Base-by-base conservation (phyloP, 2,329 filamentous ascomycete species). In the Alternaria ethzedia region DNA sequence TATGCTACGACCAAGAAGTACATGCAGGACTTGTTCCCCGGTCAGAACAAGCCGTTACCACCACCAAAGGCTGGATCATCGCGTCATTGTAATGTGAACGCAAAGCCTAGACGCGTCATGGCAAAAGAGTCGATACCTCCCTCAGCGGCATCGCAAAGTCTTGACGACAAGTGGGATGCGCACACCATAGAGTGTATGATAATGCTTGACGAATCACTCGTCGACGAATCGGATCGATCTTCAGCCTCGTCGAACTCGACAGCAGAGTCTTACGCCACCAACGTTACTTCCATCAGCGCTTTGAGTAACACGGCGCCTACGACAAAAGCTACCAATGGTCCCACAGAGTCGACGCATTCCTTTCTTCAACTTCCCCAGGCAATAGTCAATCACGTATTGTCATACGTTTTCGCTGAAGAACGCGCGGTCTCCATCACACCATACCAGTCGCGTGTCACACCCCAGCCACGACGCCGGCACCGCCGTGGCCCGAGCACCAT, bases 381-480 rank as follows among this genome's bases (percentile, higher is more conserved):
- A 5, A 50, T 73, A 21, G 51, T 75, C 20, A 66, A 70, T 28
- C 59, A 72, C 9, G 68, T 75, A 28, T 25, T 74, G 20, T 60
- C 62, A 3, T 74, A 74, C 36, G 64, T 67, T 6, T 57, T 74
- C 10, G 60, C 61, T 23, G 55, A 71, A 44, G 67, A 70, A 41
- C 44, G 66, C 10, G 65, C 64, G 12, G 64, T 75, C 5, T 66
- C 65, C 7, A 47, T 65, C n/a, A 63, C 55, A 46, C 63, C 63
- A 36, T 54, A 63, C 44, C 59, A 59, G 17, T 46, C 55, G 17
- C 54, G 36, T 23, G 59, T 69, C 17, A 65, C 67, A 17, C 70
- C 67, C 3, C 57, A 65, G 49, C 66, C 67, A 41, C 62, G 66
- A 30, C 65, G 64, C 13, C 70, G 72, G 32, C 66, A 72, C 47